Evolutionary conservation across 305 asterid species (phyloP), one percentile per base, ranked within the genome.

Genomic region (Fraxinus ornus): DNA sequence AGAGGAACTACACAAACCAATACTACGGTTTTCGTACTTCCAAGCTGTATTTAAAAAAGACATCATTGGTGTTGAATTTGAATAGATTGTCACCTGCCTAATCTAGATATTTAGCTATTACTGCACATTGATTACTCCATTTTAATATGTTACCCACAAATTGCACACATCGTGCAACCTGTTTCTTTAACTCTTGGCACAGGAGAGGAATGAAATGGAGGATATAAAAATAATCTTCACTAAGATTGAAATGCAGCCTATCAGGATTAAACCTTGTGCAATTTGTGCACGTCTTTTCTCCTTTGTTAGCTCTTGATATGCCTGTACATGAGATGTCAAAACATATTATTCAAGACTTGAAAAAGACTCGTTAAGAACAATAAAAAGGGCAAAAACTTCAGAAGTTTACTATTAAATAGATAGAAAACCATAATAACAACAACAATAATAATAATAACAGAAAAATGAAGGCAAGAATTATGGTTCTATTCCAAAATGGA

Each of bases 241-340:
- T 33, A 72, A 7, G 44, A 78, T 22, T 30, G 7, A 15, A 76
- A 68, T 35, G 35, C 39, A 36, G 81, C 75, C 41, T 37, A 64
- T 17, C 33, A 80, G 79, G 76, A 49, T 55, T 39, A 72, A 84
- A 95, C 98, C 98, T 91, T 93, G 98, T 28, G 97, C 89, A 84
- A 95, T 93, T 84, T 92, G 96, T 52, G 97, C 90, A 57, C 98
- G 97, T 66, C 95, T 88, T 82, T 92, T 94, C 90, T 95, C 98
- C 86, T 95, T 95, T 10, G 98, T 79, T 17, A 97, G 93, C 83
- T 95, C 98, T 87, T 88, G 95, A 87, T 95, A 95, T 47, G 93
- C 98, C 98, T 94, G 89, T n/a, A 72, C 76, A 77, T 55, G 41
- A 70, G 74, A 83, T 39, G 74, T 57, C 79, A 72, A 75, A 60